phyloP scores from a whole-genome alignment of 176 grass and related monocot genomes.

The Carex parvula region DNA sequence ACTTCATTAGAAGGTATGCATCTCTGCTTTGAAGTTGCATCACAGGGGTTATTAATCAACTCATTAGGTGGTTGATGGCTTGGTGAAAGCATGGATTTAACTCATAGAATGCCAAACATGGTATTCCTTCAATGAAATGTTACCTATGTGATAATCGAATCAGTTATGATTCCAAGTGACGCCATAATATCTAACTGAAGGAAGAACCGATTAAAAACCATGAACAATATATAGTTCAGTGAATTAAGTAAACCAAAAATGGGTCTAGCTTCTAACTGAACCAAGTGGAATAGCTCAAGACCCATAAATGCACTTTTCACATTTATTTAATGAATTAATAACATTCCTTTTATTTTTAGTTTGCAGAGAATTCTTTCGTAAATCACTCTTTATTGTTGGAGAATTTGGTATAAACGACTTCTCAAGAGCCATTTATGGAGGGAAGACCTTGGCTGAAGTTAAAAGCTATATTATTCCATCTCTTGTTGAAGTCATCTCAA shows the following conservation, averaged over 20 bases:
- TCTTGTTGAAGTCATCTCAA: constrained; percentile 28
- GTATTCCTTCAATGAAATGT: no score
- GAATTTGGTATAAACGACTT: constrained; percentile 47
- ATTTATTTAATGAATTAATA: not conserved
- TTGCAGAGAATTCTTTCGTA: constrained; percentile 25
- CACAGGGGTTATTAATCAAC: no score
- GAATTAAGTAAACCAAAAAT: no score
- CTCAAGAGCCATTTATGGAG: not conserved
- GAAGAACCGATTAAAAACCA: not conserved
- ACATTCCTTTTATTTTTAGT: not conserved
- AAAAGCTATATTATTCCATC: constrained; percentile 22
- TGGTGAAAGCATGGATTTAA: no score
- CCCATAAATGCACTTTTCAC: not conserved
- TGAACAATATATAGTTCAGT: not conserved
- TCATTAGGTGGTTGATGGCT: no score
- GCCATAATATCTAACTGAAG: no score
- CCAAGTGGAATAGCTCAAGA: not conserved
- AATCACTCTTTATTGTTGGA: constrained; percentile 34
- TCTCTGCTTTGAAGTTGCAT: not conserved
- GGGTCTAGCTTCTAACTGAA: not conserved
- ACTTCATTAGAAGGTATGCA: constrained; percentile 10
- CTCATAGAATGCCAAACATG: not conserved
- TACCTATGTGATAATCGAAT: not conserved
- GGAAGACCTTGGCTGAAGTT: constrained; percentile 14
- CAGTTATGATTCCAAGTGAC: not conserved